Evolutionary conservation across 495 filamentous ascomycete species (phyloP).

Genomic region (Talaromyces stipitatus): DNA sequence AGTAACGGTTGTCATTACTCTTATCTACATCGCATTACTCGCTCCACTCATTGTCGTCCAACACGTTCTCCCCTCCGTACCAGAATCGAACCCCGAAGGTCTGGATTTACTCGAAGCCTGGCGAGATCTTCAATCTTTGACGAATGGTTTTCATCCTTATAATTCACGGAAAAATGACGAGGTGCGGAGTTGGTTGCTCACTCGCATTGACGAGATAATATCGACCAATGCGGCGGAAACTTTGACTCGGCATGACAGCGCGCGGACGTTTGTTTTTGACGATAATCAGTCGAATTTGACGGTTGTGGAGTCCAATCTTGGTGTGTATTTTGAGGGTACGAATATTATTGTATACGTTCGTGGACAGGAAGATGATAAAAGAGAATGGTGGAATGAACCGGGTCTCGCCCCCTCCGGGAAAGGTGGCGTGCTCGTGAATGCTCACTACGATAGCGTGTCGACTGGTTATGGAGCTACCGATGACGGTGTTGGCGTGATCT

Average conservation of each 20-base stretch:
- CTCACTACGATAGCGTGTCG: conserved; percentile 92
- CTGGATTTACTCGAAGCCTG: conserved; percentile 79
- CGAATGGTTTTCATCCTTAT: conserved; percentile 75
- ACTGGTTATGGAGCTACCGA: conserved; percentile 90
- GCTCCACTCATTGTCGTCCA: conserved; percentile 67
- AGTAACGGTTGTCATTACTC: conserved; percentile 63
- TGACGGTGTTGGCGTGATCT: conserved; percentile 83
- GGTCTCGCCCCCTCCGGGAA: conserved; percentile 44
- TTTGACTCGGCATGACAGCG: not conserved
- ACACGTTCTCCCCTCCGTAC: conserved; percentile 63
- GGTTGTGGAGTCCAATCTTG: conserved; percentile 23
- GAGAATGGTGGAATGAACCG: conserved; percentile 54
- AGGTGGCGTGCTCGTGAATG: conserved; percentile 83
- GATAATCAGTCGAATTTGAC: conserved; percentile 79
- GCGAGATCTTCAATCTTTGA: conserved; percentile 70
- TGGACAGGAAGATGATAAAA: conserved; percentile 62
- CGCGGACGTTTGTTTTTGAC: conserved; percentile 55
- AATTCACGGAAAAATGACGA: conserved; percentile 79
- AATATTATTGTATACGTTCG: conserved; percentile 91
- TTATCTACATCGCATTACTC: conserved; percentile 62
- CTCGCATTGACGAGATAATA: conserved; percentile 58
- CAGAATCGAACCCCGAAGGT: conserved; percentile 49
- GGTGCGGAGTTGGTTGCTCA: conserved; percentile 68
- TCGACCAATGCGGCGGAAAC: conserved; percentile 11
- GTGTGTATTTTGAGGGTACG: conserved; percentile 78